Base-by-base conservation (phyloP, 805 yeast species). In the Cyberlindnera euphorbiiphila region DNA sequence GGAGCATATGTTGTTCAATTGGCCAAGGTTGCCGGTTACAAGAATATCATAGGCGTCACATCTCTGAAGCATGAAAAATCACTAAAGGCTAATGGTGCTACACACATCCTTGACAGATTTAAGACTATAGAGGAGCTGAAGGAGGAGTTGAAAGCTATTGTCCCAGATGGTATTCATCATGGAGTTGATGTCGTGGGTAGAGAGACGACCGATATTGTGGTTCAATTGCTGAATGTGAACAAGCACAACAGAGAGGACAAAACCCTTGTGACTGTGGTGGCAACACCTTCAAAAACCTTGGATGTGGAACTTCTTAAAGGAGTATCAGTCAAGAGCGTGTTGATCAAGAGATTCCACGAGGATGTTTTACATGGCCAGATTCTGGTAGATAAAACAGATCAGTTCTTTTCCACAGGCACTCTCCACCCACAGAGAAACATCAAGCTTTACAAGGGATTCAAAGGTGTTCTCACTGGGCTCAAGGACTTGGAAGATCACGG, bases 101-200 rank as follows among this genome's bases (percentile, higher is more conserved):
- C 65, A 17, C 54, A 51, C 37, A 58, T 65, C 3, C 47, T 69
- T 11, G 68, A 68, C 41, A 53, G 72, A 34, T 57, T 57, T 33
- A 42, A 54, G 28, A 12, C 57, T 3, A 31, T 42, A 6, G 59
- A 54, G 2, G 54, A 50, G 19, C 36, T 61, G 11, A 19, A 36
- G 9, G 32, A 45, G 26, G 51, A 49, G 25, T 21, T 61, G 9
- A 11, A 29, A 6, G 50, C 43, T n/a, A 45, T 49, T 11, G 46
- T 56, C 2, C 57, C 59, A 7, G 50, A 51, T 11, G 59, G 61
- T 9, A 37, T 66, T 5, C 53, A 56, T 17, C 60, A 52, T 43
- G 74, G 68, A n/a, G 59, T 69, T 28, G 73, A 69, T 47, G 66
- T 69, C 39, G 66, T 68, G 13, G 68, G 72, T 4, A 65, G 61